These are phyloP conservation scores for Geopyxis carbonaria DNA, from an alignment of 495 filamentous ascomycete genomes.

Conservation along the genomic window DNA sequence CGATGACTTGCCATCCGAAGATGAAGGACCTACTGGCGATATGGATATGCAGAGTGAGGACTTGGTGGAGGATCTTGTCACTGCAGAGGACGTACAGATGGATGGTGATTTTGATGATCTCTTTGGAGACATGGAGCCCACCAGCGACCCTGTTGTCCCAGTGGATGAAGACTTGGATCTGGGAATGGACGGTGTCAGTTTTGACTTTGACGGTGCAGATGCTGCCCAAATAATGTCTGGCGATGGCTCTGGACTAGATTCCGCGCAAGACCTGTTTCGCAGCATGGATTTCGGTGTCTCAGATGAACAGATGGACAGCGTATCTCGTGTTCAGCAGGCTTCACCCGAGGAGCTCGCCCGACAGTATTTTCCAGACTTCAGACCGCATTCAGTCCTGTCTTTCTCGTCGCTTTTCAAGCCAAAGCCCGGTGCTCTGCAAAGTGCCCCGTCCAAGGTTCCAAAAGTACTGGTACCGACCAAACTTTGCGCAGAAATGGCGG, in stretches of 20 bases:
- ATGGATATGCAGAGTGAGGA: conserved; percentile 33
- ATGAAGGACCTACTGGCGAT: conserved; percentile 36
- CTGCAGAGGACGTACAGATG: conserved; percentile 27
- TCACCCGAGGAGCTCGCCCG: conserved; percentile 3
- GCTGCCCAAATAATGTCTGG: neutral
- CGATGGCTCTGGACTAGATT: conserved; percentile 25
- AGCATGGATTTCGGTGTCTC: conserved; percentile 8
- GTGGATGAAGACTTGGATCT: conserved; percentile 29
- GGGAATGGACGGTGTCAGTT: conserved; percentile 9
- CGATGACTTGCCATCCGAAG: conserved; percentile 53
- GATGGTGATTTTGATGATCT: conserved; percentile 33
- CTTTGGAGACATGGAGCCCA: conserved; percentile 32
- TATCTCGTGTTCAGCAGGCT: neutral
- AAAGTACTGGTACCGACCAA: conserved; percentile 74
- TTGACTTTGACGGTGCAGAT: conserved; percentile 24
- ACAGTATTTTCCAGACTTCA: conserved; percentile 22
- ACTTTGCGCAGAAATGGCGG: conserved; percentile 61
- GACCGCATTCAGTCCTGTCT: conserved; percentile 27
- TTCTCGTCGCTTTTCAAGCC: conserved; percentile 38
- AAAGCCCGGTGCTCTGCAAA: conserved; percentile 52
- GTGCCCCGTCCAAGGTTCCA: conserved; percentile 51
- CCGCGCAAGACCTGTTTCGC: neutral
- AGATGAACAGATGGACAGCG: conserved; percentile 8
- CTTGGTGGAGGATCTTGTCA: conserved; percentile 28
- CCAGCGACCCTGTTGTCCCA: conserved; percentile 27